Evolutionary conservation across 169 alveolate species (phyloP).

Genomic region (Perkinsus chesapeaki): DNA sequence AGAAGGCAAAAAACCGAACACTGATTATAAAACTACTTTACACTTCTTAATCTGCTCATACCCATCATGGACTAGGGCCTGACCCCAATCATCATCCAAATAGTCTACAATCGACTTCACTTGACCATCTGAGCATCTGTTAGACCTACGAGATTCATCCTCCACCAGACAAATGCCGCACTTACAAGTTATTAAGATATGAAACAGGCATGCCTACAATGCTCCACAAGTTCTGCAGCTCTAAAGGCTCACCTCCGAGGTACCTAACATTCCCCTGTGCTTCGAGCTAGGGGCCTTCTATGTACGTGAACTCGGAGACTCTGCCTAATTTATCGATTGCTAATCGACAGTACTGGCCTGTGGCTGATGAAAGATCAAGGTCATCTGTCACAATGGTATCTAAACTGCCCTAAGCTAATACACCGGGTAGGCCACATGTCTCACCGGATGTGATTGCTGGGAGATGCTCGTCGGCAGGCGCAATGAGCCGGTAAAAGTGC

Average conservation of each 20-base stretch:
- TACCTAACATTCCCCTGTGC: not conserved
- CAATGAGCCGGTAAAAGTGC: too few species aligned
- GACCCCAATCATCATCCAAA: not conserved
- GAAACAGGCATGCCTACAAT: not conserved
- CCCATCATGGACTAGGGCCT: not conserved
- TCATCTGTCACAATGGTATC: not conserved
- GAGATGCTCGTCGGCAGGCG: not conserved
- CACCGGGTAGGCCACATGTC: not conserved
- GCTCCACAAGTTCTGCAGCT: not conserved
- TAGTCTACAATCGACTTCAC: not conserved
- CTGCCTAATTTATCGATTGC: not conserved
- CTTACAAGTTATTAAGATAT: not conserved
- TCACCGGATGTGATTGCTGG: not conserved
- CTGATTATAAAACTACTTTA: too few species aligned
- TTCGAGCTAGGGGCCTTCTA: not conserved
- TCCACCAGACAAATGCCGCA: not conserved
- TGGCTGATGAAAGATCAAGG: not conserved
- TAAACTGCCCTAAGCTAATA: not conserved
- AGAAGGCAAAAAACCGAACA: too few species aligned
- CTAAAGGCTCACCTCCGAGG: not conserved
- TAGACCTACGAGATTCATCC: not conserved
- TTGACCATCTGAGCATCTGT: not conserved
- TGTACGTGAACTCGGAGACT: not conserved
- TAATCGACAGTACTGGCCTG: not conserved
- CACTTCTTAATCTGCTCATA: too few species aligned